Base-by-base conservation (phyloP, 371 early-diverging fungal species). In the Nosema muscidifuracis region DNA sequence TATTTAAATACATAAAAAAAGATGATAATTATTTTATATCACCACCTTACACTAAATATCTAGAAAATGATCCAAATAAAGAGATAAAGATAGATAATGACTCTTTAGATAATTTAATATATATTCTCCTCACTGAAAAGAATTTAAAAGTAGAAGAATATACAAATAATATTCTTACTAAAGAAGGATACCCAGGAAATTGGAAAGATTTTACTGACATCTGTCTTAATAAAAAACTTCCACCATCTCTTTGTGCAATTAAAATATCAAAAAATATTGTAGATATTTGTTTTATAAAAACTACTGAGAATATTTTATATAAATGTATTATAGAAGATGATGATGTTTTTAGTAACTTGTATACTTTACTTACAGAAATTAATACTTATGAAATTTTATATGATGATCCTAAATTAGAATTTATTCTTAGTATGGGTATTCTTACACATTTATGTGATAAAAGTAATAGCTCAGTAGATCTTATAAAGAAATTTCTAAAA, bases 151-250 rank as follows among this genome's bases (percentile, higher is more conserved):
- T 82, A 0, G 57, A 77, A 56, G 84, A 82, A 75, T 84, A 82
- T 71, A 33, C 20, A 9, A 73, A 75, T 62, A 40, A 31, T 61
- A 18, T 63, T 47, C 47, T 74, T 34, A 43, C 50, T 24, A 67
- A 71, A 60, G 56, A 64, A 38, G 84, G 81, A 0, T 74, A 67
- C 42, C 82, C 81, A 43, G 73, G 77, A 3, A 77, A 79, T 65
- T 81, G 78, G 79, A 42, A 51, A 4, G 81, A 80, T 43, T 84
- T 83, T 67, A 40, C 74, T 31, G 82, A 84, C 36, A 44, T 78
- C 13, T 75, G 76, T 53, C 38, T 80, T 13, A 62, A 62, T 33
- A 51, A 67, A n/a, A 55, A 30, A 47, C 57, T 56, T 10, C 15
- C 47, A 30, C 69, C 82, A 18, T 65, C 71, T 3, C 34, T 80